These are phyloP conservation scores for Paragyromitra xinjiangensis DNA, from an alignment of 495 filamentous ascomycete species.

Conservation along the genomic window DNA sequence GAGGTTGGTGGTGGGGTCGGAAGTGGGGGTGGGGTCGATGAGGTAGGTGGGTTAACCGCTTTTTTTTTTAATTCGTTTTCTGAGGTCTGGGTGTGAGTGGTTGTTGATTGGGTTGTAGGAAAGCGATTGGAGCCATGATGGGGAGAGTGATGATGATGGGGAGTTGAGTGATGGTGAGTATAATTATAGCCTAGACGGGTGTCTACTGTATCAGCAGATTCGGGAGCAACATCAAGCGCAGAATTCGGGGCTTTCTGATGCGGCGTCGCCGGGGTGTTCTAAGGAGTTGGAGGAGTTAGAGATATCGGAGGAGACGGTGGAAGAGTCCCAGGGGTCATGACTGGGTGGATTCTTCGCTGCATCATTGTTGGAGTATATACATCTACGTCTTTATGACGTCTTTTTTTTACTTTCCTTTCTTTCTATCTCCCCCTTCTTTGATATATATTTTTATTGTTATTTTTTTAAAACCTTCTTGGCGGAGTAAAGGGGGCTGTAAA, in stretches of 20 bases:
- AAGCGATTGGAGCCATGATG: slow-evolving; percentile 31
- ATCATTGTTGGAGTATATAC: background rate
- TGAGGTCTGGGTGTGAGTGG: background rate
- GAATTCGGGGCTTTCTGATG: background rate
- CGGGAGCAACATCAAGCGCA: background rate
- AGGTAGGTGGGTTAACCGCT: slow-evolving; percentile 20
- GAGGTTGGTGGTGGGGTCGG: background rate
- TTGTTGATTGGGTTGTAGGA: slow-evolving; percentile 10
- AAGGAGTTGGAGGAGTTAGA: background rate
- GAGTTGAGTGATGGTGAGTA: slow-evolving; percentile 11
- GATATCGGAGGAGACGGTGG: background rate
- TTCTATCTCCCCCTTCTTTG: background rate
- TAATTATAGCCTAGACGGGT: background rate
- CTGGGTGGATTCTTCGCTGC: background rate
- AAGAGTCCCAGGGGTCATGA: background rate
- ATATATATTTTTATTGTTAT: background rate
- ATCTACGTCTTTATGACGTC: background rate
- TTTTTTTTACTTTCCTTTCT: background rate
- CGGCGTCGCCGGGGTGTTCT: background rate
- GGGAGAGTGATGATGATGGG: slow-evolving; percentile 12
- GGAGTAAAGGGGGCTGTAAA: background rate
- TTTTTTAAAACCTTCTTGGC: too few species aligned
- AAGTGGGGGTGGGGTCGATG: background rate
- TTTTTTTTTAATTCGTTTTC: background rate
- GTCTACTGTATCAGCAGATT: background rate